Evolutionary conservation across 768 basidiomycete species (phyloP), one percentile per base, ranked within the genome.

Genomic region (Coprinopsis sp.): DNA sequence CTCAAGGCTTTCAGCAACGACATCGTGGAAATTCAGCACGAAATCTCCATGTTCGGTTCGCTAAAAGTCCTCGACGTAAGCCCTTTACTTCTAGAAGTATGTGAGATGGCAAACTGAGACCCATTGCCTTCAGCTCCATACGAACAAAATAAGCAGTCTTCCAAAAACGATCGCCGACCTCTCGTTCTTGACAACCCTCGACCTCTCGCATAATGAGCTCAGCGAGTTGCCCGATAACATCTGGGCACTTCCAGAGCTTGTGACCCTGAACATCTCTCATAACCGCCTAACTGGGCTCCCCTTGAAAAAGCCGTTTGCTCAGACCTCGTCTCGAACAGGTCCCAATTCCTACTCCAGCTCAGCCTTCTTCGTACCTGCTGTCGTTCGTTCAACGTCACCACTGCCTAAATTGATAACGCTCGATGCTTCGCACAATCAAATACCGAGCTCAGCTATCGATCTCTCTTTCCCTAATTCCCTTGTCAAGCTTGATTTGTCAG

Each of bases 1-100:
- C 65, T 92, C 33, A 91, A 89, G 58, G 81, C 81, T 13, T 84
- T 84, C 78, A 84, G 81, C 56, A 91, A 92, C 55, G 81, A 84
- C 16, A 90, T 92, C 33, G 52, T 75, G 14, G 85, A 87, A 57
- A 73, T 92, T 23, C 89, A 91, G 53, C 82, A 80, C 19, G 90
- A 92, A 60, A 83, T 92, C 12, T 84, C 85, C 0, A 71, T 91
- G 36, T 92, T 92, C 58, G 89, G 89, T 2, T 87, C 86, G 3
- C 68, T 92, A 43, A 91, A 90, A 64, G 77, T 71, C 1, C 55
- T 92, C 31, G 90, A 92, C 62, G 89, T 89, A 65, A 47, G 88
- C 68, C 13, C 24, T 22, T 11, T 37, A 37, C 34, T 19, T 6
- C 25, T 22, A 22, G 38, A 39, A 39, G 7, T 37, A 10, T 18